A percentile compares a stretch with the other conserved stretches of the same genome.
These are phyloP conservation scores for Xylaria sp. DNA, from an alignment of 2,329 filamentous ascomycete genomes.

Conservation along the genomic window DNA sequence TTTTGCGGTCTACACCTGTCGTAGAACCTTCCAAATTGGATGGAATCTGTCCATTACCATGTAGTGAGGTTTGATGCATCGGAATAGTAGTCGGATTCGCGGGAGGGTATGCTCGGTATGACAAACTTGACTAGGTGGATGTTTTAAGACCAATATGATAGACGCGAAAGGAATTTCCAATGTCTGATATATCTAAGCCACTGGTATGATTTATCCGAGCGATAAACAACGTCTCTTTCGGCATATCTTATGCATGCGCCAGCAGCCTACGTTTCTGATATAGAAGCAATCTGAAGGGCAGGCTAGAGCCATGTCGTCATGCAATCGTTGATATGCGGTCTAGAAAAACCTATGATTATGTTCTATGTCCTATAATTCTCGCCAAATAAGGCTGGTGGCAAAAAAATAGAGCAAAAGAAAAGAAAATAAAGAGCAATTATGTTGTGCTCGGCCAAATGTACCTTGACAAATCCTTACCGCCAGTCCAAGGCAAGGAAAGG, in stretches of 20 bases:
- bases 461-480: conserved; percentile 8
- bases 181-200: not conserved
- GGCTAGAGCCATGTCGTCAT: not conserved
- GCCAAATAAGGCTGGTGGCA: conserved; percentile 3
- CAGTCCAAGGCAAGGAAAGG: not conserved
- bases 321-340: not conserved
- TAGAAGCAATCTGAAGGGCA: not conserved
- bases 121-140: not conserved
- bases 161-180: not conserved
- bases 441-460: conserved; percentile 3
- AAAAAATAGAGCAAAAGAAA: not conserved
- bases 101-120: not conserved
- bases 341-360: not conserved
- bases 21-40: conserved; percentile 10
- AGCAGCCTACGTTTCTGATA: conserved; percentile 1
- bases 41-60: not conserved
- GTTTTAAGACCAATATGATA: not conserved
- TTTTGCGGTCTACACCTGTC: conserved; percentile 11
- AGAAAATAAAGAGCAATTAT: not conserved
- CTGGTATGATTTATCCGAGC: not conserved
- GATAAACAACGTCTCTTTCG: not conserved
- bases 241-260: not conserved
- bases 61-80: not conserved
- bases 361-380: not conserved
- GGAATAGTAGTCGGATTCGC: not conserved